Percentiles rank a stretch among this genome's conserved stretches.
These are phyloP conservation scores for Elasticomyces elasticus DNA, from an alignment of 495 filamentous ascomycete genomes.

Conservation along the genomic window DNA sequence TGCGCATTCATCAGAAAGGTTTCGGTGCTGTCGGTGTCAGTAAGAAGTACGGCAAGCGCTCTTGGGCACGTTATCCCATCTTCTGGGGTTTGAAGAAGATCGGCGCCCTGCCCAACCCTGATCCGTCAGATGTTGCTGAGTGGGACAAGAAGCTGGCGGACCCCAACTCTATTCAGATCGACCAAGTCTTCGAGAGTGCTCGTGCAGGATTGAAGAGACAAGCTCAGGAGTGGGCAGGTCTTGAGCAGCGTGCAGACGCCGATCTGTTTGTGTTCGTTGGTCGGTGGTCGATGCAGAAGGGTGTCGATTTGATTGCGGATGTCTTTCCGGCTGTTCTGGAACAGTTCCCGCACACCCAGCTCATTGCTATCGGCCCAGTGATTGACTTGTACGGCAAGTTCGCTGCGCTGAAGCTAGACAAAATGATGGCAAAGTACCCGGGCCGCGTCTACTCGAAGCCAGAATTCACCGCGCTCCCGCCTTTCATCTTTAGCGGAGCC, in stretches of 20 bases:
- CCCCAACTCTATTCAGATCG: slow-evolving; percentile 45
- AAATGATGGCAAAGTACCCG: slow-evolving; percentile 66
- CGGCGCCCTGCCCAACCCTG: slow-evolving; percentile 63
- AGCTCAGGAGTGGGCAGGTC: slow-evolving; percentile 68
- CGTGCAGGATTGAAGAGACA: slow-evolving; percentile 47
- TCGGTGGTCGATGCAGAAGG: slow-evolving; percentile 71
- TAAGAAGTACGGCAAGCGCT: slow-evolving; percentile 64
- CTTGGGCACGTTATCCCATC: slow-evolving; percentile 65
- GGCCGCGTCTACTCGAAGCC: slow-evolving; percentile 67
- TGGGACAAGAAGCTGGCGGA: slow-evolving; percentile 50
- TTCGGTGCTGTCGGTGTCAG: slow-evolving; percentile 69
- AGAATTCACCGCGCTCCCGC: slow-evolving; percentile 64
- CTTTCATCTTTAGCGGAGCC: slow-evolving; percentile 67
- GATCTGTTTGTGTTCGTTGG: slow-evolving; percentile 73
- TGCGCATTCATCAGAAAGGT: slow-evolving; percentile 64
- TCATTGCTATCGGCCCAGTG: slow-evolving; percentile 62
- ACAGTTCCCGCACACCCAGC: slow-evolving; percentile 52
- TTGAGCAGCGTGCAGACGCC: slow-evolving; percentile 54
- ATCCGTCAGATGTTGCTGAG: slow-evolving; percentile 62
- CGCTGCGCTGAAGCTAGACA: slow-evolving; percentile 60
- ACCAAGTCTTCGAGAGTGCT: slow-evolving; percentile 49
- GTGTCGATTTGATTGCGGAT: slow-evolving; percentile 68
- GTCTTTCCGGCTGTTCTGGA: slow-evolving; percentile 65
- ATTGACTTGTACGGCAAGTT: slow-evolving; percentile 75
- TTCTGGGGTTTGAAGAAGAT: slow-evolving; percentile 67